phyloP scores from a whole-genome alignment of 2,329 filamentous ascomycete species.

The Sphaerostilbella broomeana region DNA sequence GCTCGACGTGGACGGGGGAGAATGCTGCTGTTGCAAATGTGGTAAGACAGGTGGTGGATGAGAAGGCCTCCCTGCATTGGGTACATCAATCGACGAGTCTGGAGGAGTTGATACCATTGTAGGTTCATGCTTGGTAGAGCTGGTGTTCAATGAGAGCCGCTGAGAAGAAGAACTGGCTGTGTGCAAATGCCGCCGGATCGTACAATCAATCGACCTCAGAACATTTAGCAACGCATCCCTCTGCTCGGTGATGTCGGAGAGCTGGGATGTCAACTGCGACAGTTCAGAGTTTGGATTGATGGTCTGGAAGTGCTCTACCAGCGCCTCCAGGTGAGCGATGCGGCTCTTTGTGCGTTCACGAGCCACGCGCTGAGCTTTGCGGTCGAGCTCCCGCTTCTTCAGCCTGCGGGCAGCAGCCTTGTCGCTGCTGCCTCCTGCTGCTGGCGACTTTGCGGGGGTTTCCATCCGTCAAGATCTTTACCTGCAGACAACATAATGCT shows the following conservation, averaged over 20 bases:
- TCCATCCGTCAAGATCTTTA: no score
- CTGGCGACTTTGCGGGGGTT: no score
- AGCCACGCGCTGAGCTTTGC: constrained; percentile 25
- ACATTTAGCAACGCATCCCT: constrained; percentile 9
- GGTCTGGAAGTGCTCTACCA: constrained; percentile 21
- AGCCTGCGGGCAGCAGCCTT: constrained; percentile 7
- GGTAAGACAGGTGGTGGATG: neutral
- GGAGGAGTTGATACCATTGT: no score
- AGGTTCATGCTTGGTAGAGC: neutral
- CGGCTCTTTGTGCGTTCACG: constrained; percentile 27
- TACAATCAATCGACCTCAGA: constrained; percentile 15
- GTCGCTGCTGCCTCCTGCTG: no score
- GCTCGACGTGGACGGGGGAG: neutral
- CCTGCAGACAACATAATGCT: no score
- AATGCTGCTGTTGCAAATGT: neutral
- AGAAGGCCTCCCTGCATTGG: no score
- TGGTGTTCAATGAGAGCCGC: no score
- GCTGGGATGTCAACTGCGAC: constrained; percentile 21
- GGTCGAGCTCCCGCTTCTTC: constrained; percentile 28
- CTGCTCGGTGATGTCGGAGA: constrained; percentile 21
- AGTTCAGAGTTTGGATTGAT: constrained; percentile 21
- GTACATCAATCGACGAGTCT: neutral
- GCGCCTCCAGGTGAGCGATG: constrained; percentile 25
- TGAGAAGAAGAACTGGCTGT: no score
- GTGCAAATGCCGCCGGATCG: constrained; percentile 11